Evolutionary conservation across 257 asterid genomes (phyloP).

Genomic region (Primulina tabacum): DNA sequence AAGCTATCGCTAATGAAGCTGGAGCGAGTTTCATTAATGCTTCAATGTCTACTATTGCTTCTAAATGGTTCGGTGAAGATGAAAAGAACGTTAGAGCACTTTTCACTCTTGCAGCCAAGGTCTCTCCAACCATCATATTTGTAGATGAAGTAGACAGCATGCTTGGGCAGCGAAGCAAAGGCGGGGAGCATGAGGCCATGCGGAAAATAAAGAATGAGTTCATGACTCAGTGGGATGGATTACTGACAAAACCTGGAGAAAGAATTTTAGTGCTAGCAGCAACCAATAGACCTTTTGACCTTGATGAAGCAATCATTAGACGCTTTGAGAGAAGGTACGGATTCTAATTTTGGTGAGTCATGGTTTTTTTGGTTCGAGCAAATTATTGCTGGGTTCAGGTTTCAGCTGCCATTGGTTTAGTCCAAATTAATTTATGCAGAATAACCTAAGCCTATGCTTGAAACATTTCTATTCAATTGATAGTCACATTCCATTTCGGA

Average conservation of each 20-base stretch:
- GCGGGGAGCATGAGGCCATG: constrained; percentile 92
- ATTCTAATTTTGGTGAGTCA: not conserved
- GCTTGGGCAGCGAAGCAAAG: constrained; percentile 76
- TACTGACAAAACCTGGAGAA: constrained; percentile 67
- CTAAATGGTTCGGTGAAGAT: constrained; percentile 95
- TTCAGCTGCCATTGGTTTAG: constrained; percentile 1
- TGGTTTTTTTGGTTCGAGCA: not conserved
- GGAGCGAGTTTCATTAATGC: constrained; percentile 87
- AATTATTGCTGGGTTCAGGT: not conserved
- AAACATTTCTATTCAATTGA: not conserved
- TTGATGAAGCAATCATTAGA: constrained; percentile 87
- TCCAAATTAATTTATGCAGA: not conserved
- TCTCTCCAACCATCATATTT: constrained; percentile 83
- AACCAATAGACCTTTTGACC: constrained; percentile 89
- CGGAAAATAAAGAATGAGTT: constrained; percentile 85
- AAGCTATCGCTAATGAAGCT: constrained; percentile 87
- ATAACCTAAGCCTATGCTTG: not conserved
- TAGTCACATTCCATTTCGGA: not conserved
- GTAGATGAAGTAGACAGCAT: constrained; percentile 94
- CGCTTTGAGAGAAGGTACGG: constrained; percentile 81
- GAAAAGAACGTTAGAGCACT: constrained; percentile 85
- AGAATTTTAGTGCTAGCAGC: constrained; percentile 89
- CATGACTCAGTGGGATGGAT: constrained; percentile 93
- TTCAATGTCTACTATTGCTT: constrained; percentile 78
- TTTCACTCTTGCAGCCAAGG: constrained; percentile 82